These are phyloP conservation scores for Talaromyces atroroseus DNA, from an alignment of 2,329 filamentous ascomycete genomes.

Conservation along the genomic window DNA sequence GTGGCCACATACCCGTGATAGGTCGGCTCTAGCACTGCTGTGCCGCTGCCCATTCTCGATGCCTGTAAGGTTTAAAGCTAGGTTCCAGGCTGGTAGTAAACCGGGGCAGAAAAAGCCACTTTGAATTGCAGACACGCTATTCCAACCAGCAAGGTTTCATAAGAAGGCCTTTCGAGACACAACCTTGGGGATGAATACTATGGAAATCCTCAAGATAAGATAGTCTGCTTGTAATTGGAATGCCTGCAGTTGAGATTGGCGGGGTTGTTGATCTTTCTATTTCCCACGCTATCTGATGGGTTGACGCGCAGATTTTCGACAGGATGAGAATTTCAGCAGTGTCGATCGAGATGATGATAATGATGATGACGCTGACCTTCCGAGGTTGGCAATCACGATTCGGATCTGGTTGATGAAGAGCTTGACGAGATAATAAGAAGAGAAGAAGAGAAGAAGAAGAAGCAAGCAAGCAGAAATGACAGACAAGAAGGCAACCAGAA, in stretches of 20 bases:
- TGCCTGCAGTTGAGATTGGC: not conserved
- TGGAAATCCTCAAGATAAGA: not conserved
- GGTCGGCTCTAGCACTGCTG: slow-evolving; percentile 55
- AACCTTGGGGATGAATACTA: not conserved
- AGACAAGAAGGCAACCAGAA: not conserved
- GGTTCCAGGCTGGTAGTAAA: not conserved
- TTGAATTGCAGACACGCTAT: not conserved
- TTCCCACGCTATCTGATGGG: not conserved
- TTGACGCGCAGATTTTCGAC: not conserved
- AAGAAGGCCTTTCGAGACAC: not conserved
- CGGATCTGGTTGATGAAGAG: not conserved
- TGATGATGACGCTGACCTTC: not conserved
- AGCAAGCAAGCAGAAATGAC: not conserved
- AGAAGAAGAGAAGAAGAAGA: not conserved
- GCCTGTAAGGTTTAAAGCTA: not conserved
- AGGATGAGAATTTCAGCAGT: not conserved
- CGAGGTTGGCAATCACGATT: not conserved
- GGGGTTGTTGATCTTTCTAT: not conserved
- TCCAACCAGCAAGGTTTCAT: not conserved
- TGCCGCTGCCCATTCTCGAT: slow-evolving; percentile 38
- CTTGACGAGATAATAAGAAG: not conserved
- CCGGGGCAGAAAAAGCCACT: not conserved
- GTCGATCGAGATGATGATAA: too few relatives aligned
- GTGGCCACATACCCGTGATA: slow-evolving; percentile 63
- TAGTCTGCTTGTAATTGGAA: not conserved